Evolutionary conservation across 225 moss, liverwort and hornwort genomes (phyloP).

Genomic region (Thuidium tamariscinum): DNA sequence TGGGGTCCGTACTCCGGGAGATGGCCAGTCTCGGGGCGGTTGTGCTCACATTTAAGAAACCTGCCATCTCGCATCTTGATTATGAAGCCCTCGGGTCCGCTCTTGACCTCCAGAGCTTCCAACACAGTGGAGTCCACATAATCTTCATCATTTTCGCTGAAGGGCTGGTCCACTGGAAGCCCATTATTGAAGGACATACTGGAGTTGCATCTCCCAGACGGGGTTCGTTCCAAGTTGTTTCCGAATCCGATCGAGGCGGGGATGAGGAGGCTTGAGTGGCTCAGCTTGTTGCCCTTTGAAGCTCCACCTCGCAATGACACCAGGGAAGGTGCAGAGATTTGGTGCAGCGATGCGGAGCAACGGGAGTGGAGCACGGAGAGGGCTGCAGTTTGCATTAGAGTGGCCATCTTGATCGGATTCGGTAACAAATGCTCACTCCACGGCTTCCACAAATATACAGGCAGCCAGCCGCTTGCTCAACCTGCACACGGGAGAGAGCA

Average conservation of each 20-base stretch:
- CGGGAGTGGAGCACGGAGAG: conserved; percentile 21
- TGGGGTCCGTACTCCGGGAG: conserved; percentile 46
- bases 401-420: conserved; percentile 9
- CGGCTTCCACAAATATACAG: background rate
- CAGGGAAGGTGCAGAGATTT: background rate
- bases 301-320: background rate
- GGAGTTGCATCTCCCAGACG: conserved; percentile 11
- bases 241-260: background rate
- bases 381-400: conserved; percentile 32
- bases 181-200: conserved; percentile 48
- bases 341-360: background rate
- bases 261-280: background rate
- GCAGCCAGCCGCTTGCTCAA: background rate
- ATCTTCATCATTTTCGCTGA: conserved; percentile 35
- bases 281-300: conserved; percentile 4
- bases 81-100: conserved; percentile 38
- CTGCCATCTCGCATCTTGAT: conserved; percentile 51
- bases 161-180: conserved; percentile 32
- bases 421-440: background rate
- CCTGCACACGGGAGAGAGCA: background rate
- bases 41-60: conserved; percentile 32
- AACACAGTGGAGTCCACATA: conserved; percentile 38
- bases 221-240: background rate
- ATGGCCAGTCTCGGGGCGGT: conserved; percentile 32
- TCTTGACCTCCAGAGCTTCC: conserved; percentile 44